Conservation (phyloP, 192 early-diverging fungal genomes). For the Gonapodya sp. region DNA sequence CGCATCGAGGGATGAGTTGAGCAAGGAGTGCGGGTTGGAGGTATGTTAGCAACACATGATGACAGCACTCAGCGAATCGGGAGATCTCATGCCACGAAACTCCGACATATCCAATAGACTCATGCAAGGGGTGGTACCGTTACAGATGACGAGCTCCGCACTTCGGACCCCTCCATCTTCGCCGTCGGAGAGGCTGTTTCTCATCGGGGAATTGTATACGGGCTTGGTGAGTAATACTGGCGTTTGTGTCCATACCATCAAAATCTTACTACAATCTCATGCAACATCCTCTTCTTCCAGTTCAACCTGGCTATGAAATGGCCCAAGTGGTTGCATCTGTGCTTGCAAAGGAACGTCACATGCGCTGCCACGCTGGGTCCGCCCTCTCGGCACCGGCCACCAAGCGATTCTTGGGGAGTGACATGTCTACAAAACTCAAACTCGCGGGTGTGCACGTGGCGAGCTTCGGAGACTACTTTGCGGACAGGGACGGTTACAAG, state of each 20-base stretch:
- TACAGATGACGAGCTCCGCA: conserved; percentile 38
- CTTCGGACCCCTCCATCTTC: conserved; percentile 31
- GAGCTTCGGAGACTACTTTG: conserved; percentile 61
- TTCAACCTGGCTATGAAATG: conserved; percentile 64
- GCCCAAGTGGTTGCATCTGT: conserved; percentile 47
- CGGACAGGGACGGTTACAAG: conserved; percentile 9
- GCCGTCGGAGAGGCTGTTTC: conserved; percentile 56
- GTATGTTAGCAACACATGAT: too few species aligned
- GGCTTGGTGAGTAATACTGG: conserved; percentile 19
- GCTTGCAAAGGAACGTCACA: conserved; percentile 17
- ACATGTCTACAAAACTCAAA: conserved; percentile 61
- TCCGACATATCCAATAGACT: neutral
- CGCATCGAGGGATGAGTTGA: conserved; percentile 46
- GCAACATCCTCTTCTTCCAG: conserved; percentile 16
- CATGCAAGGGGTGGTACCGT: conserved; percentile 48
- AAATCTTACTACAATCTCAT: neutral
- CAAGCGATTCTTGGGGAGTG: conserved; percentile 35
- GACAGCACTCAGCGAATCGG: neutral
- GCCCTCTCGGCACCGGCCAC: conserved; percentile 16
- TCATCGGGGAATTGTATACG: conserved; percentile 36
- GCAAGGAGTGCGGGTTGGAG: conserved; percentile 31
- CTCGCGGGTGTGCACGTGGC: conserved; percentile 60
- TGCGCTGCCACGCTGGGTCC: conserved; percentile 19
- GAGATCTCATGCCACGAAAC: neutral
- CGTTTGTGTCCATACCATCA: neutral